Evolutionary conservation across 306 rosid species (phyloP), one percentile per base, ranked within the genome.

Genomic region (Pachyrhizus erosus): DNA sequence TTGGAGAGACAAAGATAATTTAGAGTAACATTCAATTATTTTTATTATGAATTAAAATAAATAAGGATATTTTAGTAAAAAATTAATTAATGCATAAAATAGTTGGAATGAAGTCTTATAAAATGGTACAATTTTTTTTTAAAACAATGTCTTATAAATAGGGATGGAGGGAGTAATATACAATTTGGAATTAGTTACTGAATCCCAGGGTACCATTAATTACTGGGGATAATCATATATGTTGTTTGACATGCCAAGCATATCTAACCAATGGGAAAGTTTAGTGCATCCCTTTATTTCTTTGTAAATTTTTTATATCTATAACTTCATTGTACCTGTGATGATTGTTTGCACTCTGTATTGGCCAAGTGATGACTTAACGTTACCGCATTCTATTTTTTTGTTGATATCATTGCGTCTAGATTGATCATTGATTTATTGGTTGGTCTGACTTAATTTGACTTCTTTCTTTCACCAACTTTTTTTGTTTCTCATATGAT

Each of bases 191-290:
- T n/a, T 10, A 29, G 31, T 33, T 24, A 51, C 20, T 49, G 34
- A 31, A 57, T 80, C 79, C 62, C 31, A 31, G 17, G 76, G 57
- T 77, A 48, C 61, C 68, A 24, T 34, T 66, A 69, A 33, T 13
- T 60, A 17, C 10, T 23, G 64, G 46, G 79, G 42, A 83, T 49
- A 27, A 40, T 8, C 78, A 11, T 7, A 15, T 58, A 9, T 58
- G 65, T 51, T 49, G 6, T 80, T 33, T 80, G 79, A 39, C 79
- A 17, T 70, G 82, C 65, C 20, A 24, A 60, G 60, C 42, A n/a
- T 11, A 8, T 81, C 62, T 61, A 73, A 46, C 42, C 23, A 15
- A 15, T 43, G 70, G 51, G 24, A 79, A 73, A 58, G 33, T 39
- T 74, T 58, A 31, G 23, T 9, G 43, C 52, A 9, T 75, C 58